These are phyloP conservation scores for Schizosaccharomyces lindneri DNA, from an alignment of 805 yeast species.

Conservation along the genomic window DNA sequence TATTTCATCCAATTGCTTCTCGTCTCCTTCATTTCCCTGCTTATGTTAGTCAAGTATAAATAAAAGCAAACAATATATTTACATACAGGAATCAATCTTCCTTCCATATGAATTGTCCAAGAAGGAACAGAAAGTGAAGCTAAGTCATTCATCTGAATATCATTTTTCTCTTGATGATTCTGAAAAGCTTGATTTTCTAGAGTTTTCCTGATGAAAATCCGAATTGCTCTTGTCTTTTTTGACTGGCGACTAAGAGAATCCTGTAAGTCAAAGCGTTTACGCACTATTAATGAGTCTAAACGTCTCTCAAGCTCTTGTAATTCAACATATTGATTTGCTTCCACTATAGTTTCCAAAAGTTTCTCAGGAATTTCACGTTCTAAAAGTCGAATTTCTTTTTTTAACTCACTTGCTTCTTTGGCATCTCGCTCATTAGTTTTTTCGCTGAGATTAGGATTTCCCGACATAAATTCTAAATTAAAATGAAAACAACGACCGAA, in stretches of 20 bases:
- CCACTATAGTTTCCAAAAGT: conserved; percentile 29
- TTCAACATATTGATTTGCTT: conserved; percentile 22
- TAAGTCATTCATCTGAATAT: conserved; percentile 13
- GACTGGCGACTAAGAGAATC: conserved; percentile 14
- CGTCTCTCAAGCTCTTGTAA: conserved; percentile 60
- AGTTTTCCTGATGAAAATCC: conserved; percentile 64
- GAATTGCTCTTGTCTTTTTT: conserved; percentile 28
- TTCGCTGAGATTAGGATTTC: background rate
- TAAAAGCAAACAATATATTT: conserved; percentile 6
- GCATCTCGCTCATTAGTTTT: background rate
- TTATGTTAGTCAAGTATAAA: background rate
- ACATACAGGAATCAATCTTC: conserved; percentile 23
- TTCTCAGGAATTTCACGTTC: conserved; percentile 27
- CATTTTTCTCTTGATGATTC: conserved; percentile 11
- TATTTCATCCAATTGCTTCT: conserved; percentile 23
- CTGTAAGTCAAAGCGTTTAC: conserved; percentile 67
- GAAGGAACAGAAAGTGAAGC: conserved; percentile 15
- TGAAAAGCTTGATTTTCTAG: conserved; percentile 84
- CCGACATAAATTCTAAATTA: background rate
- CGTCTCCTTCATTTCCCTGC: conserved; percentile 17
- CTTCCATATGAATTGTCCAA: conserved; percentile 82
- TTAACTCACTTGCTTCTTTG: background rate
- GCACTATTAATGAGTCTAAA: conserved; percentile 55
- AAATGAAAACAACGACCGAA: too few relatives aligned
- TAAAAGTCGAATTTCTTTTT: conserved; percentile 11